Conservation (phyloP, 2,329 filamentous ascomycete genomes). For the Hymenoscyphus linearis region DNA sequence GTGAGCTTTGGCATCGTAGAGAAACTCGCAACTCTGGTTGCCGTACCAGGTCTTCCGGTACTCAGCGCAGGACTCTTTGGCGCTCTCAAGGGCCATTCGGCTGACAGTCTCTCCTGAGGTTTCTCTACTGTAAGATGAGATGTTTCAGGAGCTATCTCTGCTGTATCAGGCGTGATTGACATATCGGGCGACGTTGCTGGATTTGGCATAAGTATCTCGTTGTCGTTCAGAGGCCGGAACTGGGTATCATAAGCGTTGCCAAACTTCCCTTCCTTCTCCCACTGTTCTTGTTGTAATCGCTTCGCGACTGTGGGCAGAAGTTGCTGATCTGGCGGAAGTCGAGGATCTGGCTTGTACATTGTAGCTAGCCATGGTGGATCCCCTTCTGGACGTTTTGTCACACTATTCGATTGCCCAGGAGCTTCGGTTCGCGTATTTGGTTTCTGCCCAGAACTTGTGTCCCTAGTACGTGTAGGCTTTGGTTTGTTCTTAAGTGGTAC, state of each 20-base stretch:
- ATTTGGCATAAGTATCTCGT: slow-evolving; percentile 38
- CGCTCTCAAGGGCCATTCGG: slow-evolving; percentile 55
- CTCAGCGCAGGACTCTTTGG: slow-evolving; percentile 45
- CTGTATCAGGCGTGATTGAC: slow-evolving; percentile 28
- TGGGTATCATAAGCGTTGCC: slow-evolving; percentile 82
- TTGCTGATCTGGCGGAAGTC: slow-evolving; percentile 90
- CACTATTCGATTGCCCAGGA: slow-evolving; percentile 37
- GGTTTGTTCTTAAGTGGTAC: slow-evolving; percentile 49
- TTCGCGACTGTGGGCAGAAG: slow-evolving; percentile 91
- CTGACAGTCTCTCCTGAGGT: slow-evolving; percentile 21
- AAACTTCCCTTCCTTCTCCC: slow-evolving; percentile 86
- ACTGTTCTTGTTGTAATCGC: slow-evolving; percentile 86
- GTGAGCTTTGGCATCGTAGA: slow-evolving; percentile 39
- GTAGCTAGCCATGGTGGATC: slow-evolving; percentile 93
- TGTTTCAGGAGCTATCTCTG: slow-evolving; percentile 28
- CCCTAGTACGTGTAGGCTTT: slow-evolving; percentile 49
- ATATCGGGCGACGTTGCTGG: slow-evolving; percentile 20
- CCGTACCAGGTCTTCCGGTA: slow-evolving; percentile 41
- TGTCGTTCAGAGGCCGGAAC: slow-evolving; percentile 75
- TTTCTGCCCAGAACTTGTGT: slow-evolving; percentile 45
- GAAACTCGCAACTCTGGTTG: slow-evolving; percentile 36
- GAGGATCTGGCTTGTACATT: slow-evolving; percentile 93
- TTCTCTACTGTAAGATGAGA: not conserved
- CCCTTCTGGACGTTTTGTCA: slow-evolving; percentile 70
- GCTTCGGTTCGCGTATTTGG: slow-evolving; percentile 59